These are phyloP conservation scores for Fonsecaea monophora DNA, from an alignment of 2,329 filamentous ascomycete species.

Conservation along the genomic window DNA sequence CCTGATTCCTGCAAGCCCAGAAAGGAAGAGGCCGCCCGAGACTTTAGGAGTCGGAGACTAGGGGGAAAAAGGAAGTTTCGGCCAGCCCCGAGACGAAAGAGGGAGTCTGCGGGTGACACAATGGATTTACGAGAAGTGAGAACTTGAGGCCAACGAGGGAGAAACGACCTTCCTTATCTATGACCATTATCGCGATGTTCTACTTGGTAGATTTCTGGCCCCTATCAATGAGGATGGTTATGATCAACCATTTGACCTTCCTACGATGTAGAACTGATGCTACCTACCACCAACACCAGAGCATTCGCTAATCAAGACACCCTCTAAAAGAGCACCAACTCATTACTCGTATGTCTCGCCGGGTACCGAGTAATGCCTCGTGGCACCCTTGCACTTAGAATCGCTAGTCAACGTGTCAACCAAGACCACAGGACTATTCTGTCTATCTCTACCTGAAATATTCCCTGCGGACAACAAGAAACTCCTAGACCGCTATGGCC, in stretches of 20 bases:
- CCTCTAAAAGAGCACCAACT: background rate
- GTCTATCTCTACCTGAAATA: no score
- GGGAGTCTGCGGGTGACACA: background rate
- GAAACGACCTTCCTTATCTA: background rate
- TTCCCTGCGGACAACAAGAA: background rate
- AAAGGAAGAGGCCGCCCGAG: background rate
- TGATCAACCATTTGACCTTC: background rate
- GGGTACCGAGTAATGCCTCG: background rate
- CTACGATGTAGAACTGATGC: background rate
- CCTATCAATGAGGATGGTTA: background rate
- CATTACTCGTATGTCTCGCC: background rate
- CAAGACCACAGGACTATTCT: background rate
- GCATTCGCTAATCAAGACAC: background rate
- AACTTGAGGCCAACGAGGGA: background rate
- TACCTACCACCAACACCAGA: background rate
- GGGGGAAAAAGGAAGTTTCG: background rate
- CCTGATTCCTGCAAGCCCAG: background rate
- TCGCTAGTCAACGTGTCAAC: background rate
- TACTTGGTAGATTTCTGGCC: background rate
- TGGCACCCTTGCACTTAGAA: background rate
- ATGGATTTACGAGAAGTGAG: background rate
- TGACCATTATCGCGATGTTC: background rate
- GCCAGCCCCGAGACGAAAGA: background rate
- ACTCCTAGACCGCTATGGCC: background rate
- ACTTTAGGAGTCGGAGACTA: background rate